Evolutionary conservation across 306 rosid species (phyloP), one percentile per base, ranked within the genome.

Genomic region (Erythrophleum fordii): DNA sequence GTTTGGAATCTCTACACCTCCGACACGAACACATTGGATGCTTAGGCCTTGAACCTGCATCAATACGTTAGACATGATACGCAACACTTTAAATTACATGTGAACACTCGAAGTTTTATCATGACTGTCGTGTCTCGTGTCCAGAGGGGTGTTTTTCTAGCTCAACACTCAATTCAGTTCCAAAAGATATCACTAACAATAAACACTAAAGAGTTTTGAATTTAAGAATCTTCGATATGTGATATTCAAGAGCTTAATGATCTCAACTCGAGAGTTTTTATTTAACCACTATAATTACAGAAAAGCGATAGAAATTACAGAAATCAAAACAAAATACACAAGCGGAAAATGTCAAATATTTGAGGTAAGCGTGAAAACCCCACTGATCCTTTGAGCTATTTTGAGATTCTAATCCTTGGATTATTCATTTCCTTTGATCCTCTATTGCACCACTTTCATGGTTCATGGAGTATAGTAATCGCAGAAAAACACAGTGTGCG

Each of bases 1-100:
- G 93, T 87, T 95, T 5, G 98, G 98, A 81, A 95, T 86, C 87
- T 93, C 98, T 16, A 95, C 97, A 42, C 94, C 94, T 0, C 99
- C 99, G 46, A 95, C 93, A 86, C 98, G 94, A 45, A 68, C 94
- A 48, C 96, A 89, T 78, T 67, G 77, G 84, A 95, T 91, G 82
- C 77, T 92, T 44, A 93, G 76, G 6, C 91, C 91, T 3, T 82
- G 84, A 64, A 82, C 81, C 91, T 87, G 76, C 14, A 25, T 3
- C 64, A 23, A 25, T 29, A 58, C 64, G 25, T 23, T 58, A 58
- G 8, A 11, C 64, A 35, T 34, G 25, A 35, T 34, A 17, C 26
- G 12, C 16, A 11, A 35, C 25, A 18, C 12, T 42, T 4, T n/a
- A n/a, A n/a, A n/a, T n/a, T n/a, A n/a, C n/a, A n/a, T n/a, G 34